Base-by-base conservation (phyloP, 495 filamentous ascomycete species). In the Penicillium crystallinum region DNA sequence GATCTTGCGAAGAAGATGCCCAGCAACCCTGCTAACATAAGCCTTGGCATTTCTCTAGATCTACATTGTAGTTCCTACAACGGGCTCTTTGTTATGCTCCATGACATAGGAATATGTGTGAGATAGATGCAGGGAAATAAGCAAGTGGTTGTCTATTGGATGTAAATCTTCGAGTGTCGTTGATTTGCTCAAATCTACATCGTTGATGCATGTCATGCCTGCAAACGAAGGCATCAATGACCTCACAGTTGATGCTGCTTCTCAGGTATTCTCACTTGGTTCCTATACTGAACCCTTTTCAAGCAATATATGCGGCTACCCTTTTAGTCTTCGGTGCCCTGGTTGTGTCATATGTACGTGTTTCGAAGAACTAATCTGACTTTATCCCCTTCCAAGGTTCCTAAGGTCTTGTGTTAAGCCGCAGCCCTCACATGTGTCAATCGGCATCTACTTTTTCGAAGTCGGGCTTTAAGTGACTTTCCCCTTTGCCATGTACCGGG, bases 21-120 rank as follows among this genome's bases (percentile, higher is more conserved):
- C 36, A n/a, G 46, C 34, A 23, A 48, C 29, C 52, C 38, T 59
- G 61, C 55, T 64, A 56, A 64, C 46, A 48, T 62, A 64, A 64
- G 61, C 58, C 58, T 43, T 43, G 40, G 40, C 40, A 14, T 43
- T 43, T 43, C 25, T 12, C 15, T 25, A 43, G n/a, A 43, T 43
- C 40, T 30, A 43, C n/a, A 19, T 43, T 10, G 23, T 22, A 25
- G 23, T 27, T 27, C 23, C 22, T 8, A 10, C 15, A 15, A 25
- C 23, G 25, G 49, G 40, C 22, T 17, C 22, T 8, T 29, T 43
- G 3, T 29, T 29, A 3, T 12, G 8, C 23, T 42, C 6, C n/a
- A 10, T 12, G 14, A 14, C 14, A 14, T 34, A 1, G 14, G 34
- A 17, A 15, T 27, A 6, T 29, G 11, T 43, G 14, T 2, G 23